Evolutionary conservation across 805 yeast species (phyloP).

Genomic region (Candida hungchunana): DNA sequence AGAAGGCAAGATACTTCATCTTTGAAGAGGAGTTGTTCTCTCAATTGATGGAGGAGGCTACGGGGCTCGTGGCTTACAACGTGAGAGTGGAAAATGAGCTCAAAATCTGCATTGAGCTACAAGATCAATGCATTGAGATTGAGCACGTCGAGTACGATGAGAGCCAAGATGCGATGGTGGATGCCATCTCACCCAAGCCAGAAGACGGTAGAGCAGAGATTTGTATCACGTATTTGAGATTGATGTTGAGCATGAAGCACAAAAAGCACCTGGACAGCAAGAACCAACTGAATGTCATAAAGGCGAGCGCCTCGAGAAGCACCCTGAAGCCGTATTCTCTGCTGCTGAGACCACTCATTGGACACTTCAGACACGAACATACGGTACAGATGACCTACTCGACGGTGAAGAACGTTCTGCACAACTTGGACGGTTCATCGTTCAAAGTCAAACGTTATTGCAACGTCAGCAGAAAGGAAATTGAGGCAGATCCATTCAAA

Average conservation of each 20-base stretch:
- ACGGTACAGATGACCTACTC: conserved; percentile 28
- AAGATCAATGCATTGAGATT: conserved; percentile 65
- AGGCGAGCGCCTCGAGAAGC: conserved; percentile 4
- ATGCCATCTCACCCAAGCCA: conserved; percentile 38
- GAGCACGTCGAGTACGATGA: conserved; percentile 49
- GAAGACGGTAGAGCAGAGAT: conserved; percentile 34
- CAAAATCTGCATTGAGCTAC: conserved; percentile 60
- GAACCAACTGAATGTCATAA: conserved; percentile 20
- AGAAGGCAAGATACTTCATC: conserved; percentile 63
- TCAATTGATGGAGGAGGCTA: conserved; percentile 74
- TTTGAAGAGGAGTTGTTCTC: conserved; percentile 89
- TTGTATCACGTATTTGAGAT: conserved; percentile 30
- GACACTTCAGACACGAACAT: conserved; percentile 52
- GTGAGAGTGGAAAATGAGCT: conserved; percentile 61
- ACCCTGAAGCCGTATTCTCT: conserved; percentile 38
- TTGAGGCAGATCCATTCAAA: conserved; percentile 17
- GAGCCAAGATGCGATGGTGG: conserved; percentile 30
- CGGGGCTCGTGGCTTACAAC: conserved; percentile 59
- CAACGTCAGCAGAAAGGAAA: conserved; percentile 12
- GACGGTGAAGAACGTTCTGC: conserved; percentile 13
- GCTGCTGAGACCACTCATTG: conserved; percentile 53
- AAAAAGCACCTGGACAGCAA: conserved; percentile 32
- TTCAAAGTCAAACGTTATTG: conserved; percentile 19
- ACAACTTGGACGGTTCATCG: conserved; percentile 3
- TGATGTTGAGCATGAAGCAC: conserved; percentile 35